Conservation (phyloP, 176 grass and related monocot genomes). For the Triticum dicoccoides region DNA sequence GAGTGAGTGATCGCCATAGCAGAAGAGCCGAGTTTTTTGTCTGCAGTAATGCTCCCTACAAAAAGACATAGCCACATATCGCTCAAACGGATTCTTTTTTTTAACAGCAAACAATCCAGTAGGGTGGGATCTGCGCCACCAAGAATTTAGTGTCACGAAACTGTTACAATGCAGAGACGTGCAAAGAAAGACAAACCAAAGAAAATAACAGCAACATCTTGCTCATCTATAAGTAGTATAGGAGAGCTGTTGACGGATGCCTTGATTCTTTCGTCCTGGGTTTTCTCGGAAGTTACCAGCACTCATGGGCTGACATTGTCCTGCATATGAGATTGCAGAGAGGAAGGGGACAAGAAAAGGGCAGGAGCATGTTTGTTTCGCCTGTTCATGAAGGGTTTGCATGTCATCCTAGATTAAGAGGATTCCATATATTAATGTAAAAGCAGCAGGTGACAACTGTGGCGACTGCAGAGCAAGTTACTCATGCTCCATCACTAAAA, state of each 20-base stretch:
- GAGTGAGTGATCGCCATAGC: too few relatives aligned
- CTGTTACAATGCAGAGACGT: not conserved
- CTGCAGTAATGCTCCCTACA: too few relatives aligned
- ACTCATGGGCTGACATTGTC: slow-evolving; percentile 5
- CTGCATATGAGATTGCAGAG: slow-evolving; percentile 39
- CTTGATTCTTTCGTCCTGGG: slow-evolving; percentile 18
- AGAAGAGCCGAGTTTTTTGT: too few relatives aligned
- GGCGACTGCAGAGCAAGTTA: slow-evolving; percentile 23
- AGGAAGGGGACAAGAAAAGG: slow-evolving; percentile 13
- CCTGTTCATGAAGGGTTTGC: slow-evolving; percentile 1
- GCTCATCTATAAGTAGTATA: not conserved
- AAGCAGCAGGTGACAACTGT: slow-evolving; percentile 20
- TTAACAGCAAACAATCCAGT: not conserved
- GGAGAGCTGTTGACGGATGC: not conserved
- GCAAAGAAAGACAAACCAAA: not conserved
- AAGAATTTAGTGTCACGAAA: not conserved
- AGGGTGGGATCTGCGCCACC: not conserved
- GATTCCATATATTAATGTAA: slow-evolving; percentile 7
- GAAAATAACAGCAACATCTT: not conserved
- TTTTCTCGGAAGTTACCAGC: slow-evolving; percentile 13
- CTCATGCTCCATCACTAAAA: slow-evolving; percentile 34
- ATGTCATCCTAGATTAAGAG: slow-evolving; percentile 7
- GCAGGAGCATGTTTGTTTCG: not conserved
- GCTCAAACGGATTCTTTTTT: not conserved
- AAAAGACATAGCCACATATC: not conserved